Base-by-base conservation (phyloP, 345 rosid species). In the Boechera retrofracta region DNA sequence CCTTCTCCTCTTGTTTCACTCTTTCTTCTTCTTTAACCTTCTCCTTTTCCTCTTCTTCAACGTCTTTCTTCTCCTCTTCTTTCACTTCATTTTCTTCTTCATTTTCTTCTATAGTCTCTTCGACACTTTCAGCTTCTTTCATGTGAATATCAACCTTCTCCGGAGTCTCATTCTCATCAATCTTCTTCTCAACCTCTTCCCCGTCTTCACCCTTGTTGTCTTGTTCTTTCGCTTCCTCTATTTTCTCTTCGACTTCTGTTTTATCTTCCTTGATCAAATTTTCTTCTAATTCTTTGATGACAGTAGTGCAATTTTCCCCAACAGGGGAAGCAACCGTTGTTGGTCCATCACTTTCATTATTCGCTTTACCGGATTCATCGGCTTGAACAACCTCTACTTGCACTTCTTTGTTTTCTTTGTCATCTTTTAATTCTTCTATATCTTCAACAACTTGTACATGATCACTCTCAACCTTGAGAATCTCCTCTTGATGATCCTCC, bases 1-100 rank as follows among this genome's bases (percentile, higher is more conserved):
- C 71, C 47, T 86, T 85, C 83, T 79, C 86, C 67, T 66, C 74
- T 36, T 73, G 67, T 31, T 9, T 51, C 1, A 26, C 79, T 56
- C 31, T 18, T 70, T 48, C 29, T 54, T 70, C 51, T 33, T 55
- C 48, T 18, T 36, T 54, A 6, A 47, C 60, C 10, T 53, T 29
- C 36, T 33, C 36, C 7, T 15, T 61, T 41, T 52, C 31, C 12
- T 33, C 54, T 35, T 36, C 67, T 64, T 42, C 2, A 8, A 53
- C 55, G 0, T 28, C 28, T 18, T 39, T 24, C 29, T 13, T 31
- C 21, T 6, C 51, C 3, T 42, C 53, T 16, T 42, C 62, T 54
- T 54, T 45, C 60, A 16, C 45, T 42, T 51, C 39, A 35, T 35
- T 35, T 41, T 41, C 53, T 45, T 45, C 45, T 71, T 18, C 65